Base-by-base conservation (phyloP, 2,329 filamentous ascomycete species). In the Hypoxylon sp. region DNA sequence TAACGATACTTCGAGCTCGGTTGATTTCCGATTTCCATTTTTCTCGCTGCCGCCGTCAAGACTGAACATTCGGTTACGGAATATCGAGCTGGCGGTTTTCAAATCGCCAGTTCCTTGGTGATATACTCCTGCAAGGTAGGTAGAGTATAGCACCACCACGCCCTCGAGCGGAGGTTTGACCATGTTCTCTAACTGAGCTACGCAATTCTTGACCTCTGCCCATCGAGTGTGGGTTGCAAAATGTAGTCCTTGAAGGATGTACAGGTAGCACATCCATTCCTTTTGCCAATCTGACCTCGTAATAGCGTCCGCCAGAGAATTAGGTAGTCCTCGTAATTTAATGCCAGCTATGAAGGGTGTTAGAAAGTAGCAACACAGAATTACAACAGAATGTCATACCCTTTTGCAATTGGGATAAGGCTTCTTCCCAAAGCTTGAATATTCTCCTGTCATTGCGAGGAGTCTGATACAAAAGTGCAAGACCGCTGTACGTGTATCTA, bases 91-190 rank as follows among this genome's bases (percentile, higher is more conserved):
- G 3, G 95, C 94, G 1, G 82, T 81, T n/a, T 87, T 82, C 1
- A 96, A 84, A 70, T 94, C 86, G 14, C 94, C 94, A 4, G 86
- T 90, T 17, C 91, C 92, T 81, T 98, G 95, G 58, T 90, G 84
- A 73, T 94, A 91, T 6, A 92, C 87, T 0, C 92, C 94, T 0
- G 86, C 84, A 17, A 97, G 87, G 78, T 98, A 98, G 47, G 88
- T 82, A 5, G 88, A 84, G 48, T 92, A 84, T 35, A 88, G 81
- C 24, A 79, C 78, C 37, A 89, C 84, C 1, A 83, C 83, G 70
- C 76, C 81, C 76, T 82, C 83, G 67, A 74, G 81, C 68, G 77
- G 78, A 33, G 79, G 79, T 48, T 76, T 77, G 53, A 83, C 78
- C 35, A 84, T 81, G 58, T 76, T 78, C 57, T 86, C 83, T 11